Base-by-base conservation (phyloP, 306 rosid species). In the Hylodesmum podocarpum region DNA sequence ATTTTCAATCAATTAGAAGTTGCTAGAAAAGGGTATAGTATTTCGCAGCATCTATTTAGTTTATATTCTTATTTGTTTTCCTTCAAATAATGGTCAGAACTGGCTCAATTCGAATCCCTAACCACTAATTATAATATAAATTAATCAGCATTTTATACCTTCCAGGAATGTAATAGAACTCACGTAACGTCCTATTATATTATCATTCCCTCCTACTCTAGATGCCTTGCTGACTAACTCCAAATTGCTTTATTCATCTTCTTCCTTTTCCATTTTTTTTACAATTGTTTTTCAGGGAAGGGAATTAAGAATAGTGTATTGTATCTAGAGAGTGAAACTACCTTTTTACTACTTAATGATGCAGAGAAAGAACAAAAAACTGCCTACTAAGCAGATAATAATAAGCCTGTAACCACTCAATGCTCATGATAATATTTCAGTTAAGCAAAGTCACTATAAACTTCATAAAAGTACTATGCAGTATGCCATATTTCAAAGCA, bases 91-190 rank as follows among this genome's bases (percentile, higher is more conserved):
- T n/a, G n/a, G 25, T 70, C 31, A 46, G 63, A 76, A 46, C 78
- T 65, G 66, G 76, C 78, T 13, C 72, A n/a, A 64, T 77, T 66
- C 82, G 22, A 78, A 31, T 21, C 27, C n/a, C 77, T 75, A 85
- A 76, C 88, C 63, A 78, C 85, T 78, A 78, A 12, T 14, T 80
- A 53, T 29, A 37, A 73, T 78, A 73, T 62, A 22, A n/a, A n/a
- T n/a, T n/a, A 49, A 25, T 21, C 16, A 41, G 49, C 70, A 29
- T 81, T 76, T 66, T 27, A n/a, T 63, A 29, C 24, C 27, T 51
- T 15, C 69, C 51, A 50, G 29, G 39, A 63, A 40, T 19, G 14
- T 72, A 28, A 57, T 47, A 49, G 8, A 3, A 65, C 40, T 57
- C 65, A 27, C 13, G 1, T 67, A 31, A n/a, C 43, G n/a, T 64